Percentiles rank a stretch among this genome's conserved stretches.
Evolutionary conservation across 2,329 filamentous ascomycete genomes (phyloP).

Genomic region (Scytalidium lignicola): DNA sequence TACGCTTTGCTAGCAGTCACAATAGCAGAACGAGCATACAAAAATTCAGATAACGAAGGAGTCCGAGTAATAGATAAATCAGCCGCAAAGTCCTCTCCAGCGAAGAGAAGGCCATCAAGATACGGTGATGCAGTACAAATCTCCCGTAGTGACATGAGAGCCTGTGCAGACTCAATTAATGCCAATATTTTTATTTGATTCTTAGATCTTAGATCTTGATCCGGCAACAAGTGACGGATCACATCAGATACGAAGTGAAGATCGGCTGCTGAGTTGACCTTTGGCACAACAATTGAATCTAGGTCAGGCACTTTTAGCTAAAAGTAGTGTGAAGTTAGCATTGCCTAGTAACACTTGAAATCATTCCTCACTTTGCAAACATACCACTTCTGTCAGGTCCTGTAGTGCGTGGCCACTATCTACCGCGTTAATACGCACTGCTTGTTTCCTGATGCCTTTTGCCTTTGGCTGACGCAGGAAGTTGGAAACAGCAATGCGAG

Average conservation of each 20-base stretch:
- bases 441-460: slow-evolving; percentile 63
- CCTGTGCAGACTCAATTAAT: slow-evolving; percentile 71
- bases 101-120: slow-evolving; percentile 77
- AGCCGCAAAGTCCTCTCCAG: slow-evolving; percentile 85
- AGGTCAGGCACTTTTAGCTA: slow-evolving; percentile 58
- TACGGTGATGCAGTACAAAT: slow-evolving; percentile 69
- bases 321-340: slow-evolving; percentile 23
- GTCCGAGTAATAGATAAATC: slow-evolving; percentile 80
- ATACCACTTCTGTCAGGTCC: slow-evolving; percentile 50
- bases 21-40: slow-evolving; percentile 80
- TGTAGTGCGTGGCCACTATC: slow-evolving; percentile 66
- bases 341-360: too few species aligned
- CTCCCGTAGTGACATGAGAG: slow-evolving; percentile 64
- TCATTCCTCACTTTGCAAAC: too few species aligned
- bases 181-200: slow-evolving; percentile 60
- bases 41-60: slow-evolving; percentile 71
- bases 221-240: slow-evolving; percentile 46
- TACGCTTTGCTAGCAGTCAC: slow-evolving; percentile 75
- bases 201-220: slow-evolving; percentile 28
- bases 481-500: slow-evolving; percentile 55
- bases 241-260: slow-evolving; percentile 55
- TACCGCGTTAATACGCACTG: slow-evolving; percentile 82
- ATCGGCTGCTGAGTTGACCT: slow-evolving; percentile 75
- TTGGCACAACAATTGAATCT: slow-evolving; percentile 79
- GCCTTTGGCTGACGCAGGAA: slow-evolving; percentile 46